Conservation (phyloP, 2,329 filamentous ascomycete species). For the Calonectria hawksworthii region DNA sequence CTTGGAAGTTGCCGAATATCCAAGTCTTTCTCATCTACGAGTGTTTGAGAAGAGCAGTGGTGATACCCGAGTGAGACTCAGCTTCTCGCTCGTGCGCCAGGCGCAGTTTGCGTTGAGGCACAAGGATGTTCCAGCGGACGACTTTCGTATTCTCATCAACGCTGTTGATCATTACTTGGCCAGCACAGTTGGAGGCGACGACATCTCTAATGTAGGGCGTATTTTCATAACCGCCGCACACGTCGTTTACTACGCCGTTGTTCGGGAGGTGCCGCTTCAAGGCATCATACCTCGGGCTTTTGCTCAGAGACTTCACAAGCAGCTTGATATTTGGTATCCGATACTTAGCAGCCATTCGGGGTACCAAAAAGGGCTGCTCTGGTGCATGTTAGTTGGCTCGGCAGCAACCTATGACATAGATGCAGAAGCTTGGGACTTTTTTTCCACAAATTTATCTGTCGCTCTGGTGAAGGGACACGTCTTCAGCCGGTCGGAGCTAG, state of each 20-base stretch:
- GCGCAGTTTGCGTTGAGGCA: slow-evolving; percentile 21
- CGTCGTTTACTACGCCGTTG: slow-evolving; percentile 20
- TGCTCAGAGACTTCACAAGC: not conserved
- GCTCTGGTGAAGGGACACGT: not conserved
- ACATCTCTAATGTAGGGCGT: slow-evolving; percentile 8
- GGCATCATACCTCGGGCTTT: slow-evolving; percentile 15
- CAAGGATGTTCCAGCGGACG: slow-evolving; percentile 18
- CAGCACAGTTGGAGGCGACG: slow-evolving; percentile 2
- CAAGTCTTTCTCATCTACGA: slow-evolving; percentile 25
- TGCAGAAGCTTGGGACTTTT: slow-evolving; percentile 26
- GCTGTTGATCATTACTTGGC: slow-evolving; percentile 27
- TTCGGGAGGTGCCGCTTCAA: slow-evolving; percentile 15
- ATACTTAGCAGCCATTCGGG: slow-evolving; percentile 1
- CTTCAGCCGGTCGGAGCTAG: not conserved
- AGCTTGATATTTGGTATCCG: not conserved
- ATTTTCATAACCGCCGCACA: slow-evolving; percentile 27
- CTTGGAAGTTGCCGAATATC: slow-evolving; percentile 17
- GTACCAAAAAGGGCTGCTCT: slow-evolving; percentile 26
- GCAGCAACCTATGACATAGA: slow-evolving; percentile 19
- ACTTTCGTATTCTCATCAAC: slow-evolving; percentile 32
- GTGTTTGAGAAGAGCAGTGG: slow-evolving; percentile 17
- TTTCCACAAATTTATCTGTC: slow-evolving; percentile 15
- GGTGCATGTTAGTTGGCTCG: slow-evolving; percentile 28
- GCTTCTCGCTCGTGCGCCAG: slow-evolving; percentile 28
- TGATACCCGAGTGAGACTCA: slow-evolving; percentile 2